Evolutionary conservation across 192 early-diverging fungal species (phyloP).

Genomic region (Fimicolochytrium jonesii): DNA sequence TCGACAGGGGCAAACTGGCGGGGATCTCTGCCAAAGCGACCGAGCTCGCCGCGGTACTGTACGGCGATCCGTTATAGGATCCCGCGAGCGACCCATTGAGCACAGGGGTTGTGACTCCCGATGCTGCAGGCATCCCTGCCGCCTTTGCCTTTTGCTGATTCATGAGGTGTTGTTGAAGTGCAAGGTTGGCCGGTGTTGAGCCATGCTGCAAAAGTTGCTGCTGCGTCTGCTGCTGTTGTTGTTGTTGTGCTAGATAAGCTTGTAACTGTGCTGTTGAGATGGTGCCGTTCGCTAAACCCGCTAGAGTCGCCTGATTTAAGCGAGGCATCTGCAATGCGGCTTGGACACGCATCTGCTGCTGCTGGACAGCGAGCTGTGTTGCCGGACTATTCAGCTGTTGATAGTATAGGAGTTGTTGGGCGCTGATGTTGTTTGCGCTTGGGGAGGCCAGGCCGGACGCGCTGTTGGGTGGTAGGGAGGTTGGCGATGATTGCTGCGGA

Average conservation of each 20-base stretch:
- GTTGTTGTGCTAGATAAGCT: slow-evolving; percentile 15
- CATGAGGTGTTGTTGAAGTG: slow-evolving; percentile 8
- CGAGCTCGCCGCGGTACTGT: no score
- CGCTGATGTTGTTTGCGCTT: slow-evolving; percentile 14
- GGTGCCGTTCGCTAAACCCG: not conserved
- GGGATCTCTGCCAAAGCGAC: no score
- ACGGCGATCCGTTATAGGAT: no score
- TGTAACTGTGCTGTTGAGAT: slow-evolving; percentile 9
- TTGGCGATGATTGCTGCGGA: slow-evolving; percentile 1
- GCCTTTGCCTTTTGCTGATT: slow-evolving; percentile 23
- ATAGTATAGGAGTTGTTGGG: slow-evolving; percentile 23
- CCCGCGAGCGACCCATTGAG: no score
- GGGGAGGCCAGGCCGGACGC: not conserved
- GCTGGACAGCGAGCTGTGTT: not conserved
- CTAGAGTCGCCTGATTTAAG: slow-evolving; percentile 7
- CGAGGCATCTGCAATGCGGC: slow-evolving; percentile 11
- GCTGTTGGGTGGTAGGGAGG: not conserved
- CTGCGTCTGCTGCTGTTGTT: slow-evolving; percentile 21
- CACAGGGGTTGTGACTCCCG: no score
- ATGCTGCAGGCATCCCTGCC: slow-evolving; percentile 1
- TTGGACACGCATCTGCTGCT: slow-evolving; percentile 15
- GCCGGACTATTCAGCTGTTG: slow-evolving; percentile 11
- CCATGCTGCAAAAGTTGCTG: slow-evolving; percentile 16
- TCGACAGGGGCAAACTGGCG: no score
- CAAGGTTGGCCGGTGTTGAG: not conserved